phyloP scores from a whole-genome alignment of 1,284 basidiomycete species.

The Cystobasidium slooffiae region DNA sequence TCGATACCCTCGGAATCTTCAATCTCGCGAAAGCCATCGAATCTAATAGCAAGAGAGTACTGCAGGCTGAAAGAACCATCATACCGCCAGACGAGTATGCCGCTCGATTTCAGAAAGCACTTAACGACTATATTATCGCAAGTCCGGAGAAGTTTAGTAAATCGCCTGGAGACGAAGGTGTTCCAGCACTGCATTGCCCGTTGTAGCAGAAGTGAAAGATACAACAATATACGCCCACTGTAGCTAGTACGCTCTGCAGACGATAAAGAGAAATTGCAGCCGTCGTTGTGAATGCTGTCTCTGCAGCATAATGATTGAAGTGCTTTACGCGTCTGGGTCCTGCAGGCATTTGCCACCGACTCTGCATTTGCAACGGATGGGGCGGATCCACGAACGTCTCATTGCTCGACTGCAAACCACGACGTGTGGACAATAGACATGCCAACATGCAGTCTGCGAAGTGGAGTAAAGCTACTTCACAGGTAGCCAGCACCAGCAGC shows the following conservation, averaged over 20 bases:
- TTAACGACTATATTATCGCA: constrained; percentile 23
- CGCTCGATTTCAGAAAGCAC: constrained; percentile 31
- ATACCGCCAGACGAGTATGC: constrained; percentile 34
- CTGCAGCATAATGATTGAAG: neutral
- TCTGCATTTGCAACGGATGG: neutral
- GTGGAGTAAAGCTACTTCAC: neutral
- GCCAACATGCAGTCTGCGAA: constrained; percentile 4
- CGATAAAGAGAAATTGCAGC: neutral
- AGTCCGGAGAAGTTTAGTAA: constrained; percentile 34
- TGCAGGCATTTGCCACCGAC: constrained; percentile 4
- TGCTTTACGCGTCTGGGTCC: neutral
- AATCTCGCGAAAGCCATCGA: constrained; percentile 33
- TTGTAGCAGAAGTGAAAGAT: constrained; percentile 12
- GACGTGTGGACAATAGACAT: neutral
- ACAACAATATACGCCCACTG: neutral
- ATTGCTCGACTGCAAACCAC: neutral
- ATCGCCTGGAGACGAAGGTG: constrained; percentile 19
- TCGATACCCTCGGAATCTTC: constrained; percentile 36
- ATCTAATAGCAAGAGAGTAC: constrained; percentile 29
- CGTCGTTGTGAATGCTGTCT: neutral
- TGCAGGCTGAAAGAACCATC: constrained; percentile 27
- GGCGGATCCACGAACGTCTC: neutral
- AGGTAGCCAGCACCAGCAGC: neutral
- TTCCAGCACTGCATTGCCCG: constrained; percentile 23
- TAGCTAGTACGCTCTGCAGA: neutral